These are phyloP conservation scores for Eucalyptus decipiens DNA, from an alignment of 345 rosid species.

Conservation along the genomic window DNA sequence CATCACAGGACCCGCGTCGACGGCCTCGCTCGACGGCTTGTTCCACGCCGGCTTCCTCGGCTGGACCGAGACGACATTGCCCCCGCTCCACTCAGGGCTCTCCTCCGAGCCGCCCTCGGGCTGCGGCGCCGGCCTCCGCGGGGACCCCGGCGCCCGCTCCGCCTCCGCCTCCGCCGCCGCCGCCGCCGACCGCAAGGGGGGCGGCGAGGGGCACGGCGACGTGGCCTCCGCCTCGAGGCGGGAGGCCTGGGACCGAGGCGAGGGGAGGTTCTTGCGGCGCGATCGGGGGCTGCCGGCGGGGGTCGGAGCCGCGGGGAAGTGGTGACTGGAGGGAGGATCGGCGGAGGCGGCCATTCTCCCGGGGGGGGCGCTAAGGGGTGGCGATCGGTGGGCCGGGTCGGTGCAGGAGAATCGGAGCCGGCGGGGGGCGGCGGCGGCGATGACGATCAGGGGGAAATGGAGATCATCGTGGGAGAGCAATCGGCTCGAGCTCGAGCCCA, in stretches of 20 bases:
- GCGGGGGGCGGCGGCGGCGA: neutral
- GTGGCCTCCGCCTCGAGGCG: constrained; percentile 18
- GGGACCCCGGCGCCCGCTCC: neutral
- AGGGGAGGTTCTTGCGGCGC: constrained; percentile 11
- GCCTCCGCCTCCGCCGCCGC: neutral
- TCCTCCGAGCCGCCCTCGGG: neutral
- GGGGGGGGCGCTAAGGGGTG: neutral
- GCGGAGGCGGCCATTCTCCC: neutral
- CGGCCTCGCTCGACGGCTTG: constrained; percentile 32
- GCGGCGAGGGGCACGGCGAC: constrained; percentile 1
- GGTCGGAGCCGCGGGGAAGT: constrained; percentile 4
- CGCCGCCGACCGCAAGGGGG: neutral
- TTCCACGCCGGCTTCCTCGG: constrained; percentile 52
- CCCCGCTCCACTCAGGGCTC: constrained; percentile 5
- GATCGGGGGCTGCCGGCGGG: constrained; percentile 13
- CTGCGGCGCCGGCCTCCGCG: neutral
- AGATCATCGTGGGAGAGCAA: neutral
- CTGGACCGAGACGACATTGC: constrained; percentile 12
- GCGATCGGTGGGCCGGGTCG: neutral
- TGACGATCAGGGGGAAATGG: neutral
- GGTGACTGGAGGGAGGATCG: constrained; percentile 19
- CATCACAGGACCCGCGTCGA: constrained; percentile 27
- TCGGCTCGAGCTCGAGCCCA: neutral
- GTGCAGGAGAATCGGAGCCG: neutral
- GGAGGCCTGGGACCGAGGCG: constrained; percentile 31